Evolutionary conservation across 768 basidiomycete genomes (phyloP).

Genomic region (Gyrodon lividus): DNA sequence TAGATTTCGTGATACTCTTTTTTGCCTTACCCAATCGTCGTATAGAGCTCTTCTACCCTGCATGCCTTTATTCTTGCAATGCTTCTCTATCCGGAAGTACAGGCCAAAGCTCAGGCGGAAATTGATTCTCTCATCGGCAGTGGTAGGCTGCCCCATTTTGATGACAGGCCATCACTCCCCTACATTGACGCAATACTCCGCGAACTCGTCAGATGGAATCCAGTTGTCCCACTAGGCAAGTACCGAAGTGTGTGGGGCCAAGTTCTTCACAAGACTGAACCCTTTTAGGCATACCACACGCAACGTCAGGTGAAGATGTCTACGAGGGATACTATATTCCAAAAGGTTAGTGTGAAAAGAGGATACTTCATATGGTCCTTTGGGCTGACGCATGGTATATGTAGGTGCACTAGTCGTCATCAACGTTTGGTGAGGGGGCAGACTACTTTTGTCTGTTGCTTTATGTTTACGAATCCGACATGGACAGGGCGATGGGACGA

Average conservation of each 20-base stretch:
- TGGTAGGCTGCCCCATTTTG: constrained; percentile 24
- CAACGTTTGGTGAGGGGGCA: constrained; percentile 34
- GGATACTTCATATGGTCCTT: background rate
- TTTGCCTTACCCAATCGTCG: background rate
- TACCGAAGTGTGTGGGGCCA: background rate
- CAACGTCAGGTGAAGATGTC: constrained; percentile 22
- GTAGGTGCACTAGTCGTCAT: constrained; percentile 30
- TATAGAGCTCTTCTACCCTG: constrained; percentile 25
- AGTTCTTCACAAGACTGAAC: background rate
- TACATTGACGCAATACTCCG: constrained; percentile 43
- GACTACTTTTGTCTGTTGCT: background rate
- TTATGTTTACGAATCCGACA: background rate
- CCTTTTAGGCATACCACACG: constrained; percentile 23
- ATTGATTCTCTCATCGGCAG: constrained; percentile 27
- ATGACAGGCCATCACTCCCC: constrained; percentile 32
- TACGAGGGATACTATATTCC: constrained; percentile 41
- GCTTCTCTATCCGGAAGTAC: constrained; percentile 27
- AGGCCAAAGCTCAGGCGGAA: constrained; percentile 24
- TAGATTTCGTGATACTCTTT: background rate
- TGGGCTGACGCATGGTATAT: background rate
- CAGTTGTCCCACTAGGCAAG: constrained; percentile 25
- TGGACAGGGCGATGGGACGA: constrained; percentile 23
- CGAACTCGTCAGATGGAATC: constrained; percentile 33
- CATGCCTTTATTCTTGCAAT: constrained; percentile 29
- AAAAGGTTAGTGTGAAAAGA: constrained; percentile 26